Base-by-base conservation (phyloP, 371 early-diverging fungal genomes). In the Mortierella sp. region DNA sequence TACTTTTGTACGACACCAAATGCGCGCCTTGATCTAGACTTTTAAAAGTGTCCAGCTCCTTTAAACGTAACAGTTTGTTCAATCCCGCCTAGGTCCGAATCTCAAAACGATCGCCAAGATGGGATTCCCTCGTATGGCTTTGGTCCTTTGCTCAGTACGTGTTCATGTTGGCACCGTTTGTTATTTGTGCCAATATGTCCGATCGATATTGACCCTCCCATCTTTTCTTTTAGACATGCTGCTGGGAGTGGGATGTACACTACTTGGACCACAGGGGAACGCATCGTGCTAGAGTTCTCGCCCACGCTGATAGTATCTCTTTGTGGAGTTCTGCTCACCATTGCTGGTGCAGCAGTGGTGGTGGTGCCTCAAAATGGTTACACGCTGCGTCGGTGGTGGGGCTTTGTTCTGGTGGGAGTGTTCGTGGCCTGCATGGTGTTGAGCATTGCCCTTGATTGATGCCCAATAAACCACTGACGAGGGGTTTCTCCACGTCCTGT, bases 121-220 rank as follows among this genome's bases (percentile, higher is more conserved):
- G 87, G 94, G 94, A 1, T 92, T 86, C 61, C 94, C 94, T 2
- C 83, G 86, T 64, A 94, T 94, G 94, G 94, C 93, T 0, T 83
- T 94, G 90, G 92, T 2, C 94, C 94, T 8, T 84, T 94, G 87
- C 71, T 94, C 19, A 92, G 89, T 90, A 85, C 76, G 82, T 82
- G 30, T n/a, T 4, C 19, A 48, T 24, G 2, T 49, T 13, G n/a
- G 3, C 31, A 42, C 21, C 12, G 10, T 54, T 54, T n/a, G 16
- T 41, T 18, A 31, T 41, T 24, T 34, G 5, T 26, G 13, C 18
- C 26, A 43, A 34, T 26, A n/a, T 39, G 21, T 3, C 18, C 26
- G 21, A 30, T 24, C 10, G 14, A 42, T 2, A 56, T 24, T 49
- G 18, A 65, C 30, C 19, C 13, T 38, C 42, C 39, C 26, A 41